A percentile compares a stretch with the other conserved stretches of the same genome.
These are phyloP conservation scores for Pyrenochaeta sp. DNA, from an alignment of 2,329 filamentous ascomycete genomes.

Conservation along the genomic window DNA sequence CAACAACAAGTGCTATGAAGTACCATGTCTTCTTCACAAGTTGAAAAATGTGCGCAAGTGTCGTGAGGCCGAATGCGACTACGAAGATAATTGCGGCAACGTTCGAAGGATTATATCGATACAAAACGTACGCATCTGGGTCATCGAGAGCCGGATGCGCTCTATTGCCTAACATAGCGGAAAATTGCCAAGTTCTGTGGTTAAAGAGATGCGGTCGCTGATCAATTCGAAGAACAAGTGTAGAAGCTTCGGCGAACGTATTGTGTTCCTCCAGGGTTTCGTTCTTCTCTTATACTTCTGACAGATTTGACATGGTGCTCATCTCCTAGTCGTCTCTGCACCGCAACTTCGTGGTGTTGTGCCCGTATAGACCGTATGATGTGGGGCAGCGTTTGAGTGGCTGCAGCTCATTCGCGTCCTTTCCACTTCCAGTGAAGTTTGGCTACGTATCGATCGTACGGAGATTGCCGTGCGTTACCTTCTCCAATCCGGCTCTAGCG, in stretches of 20 bases:
- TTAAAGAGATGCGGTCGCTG: not conserved
- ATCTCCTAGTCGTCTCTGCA: not conserved
- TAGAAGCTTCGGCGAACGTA: not conserved
- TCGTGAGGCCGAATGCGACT: conserved; percentile 55
- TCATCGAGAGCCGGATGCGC: conserved; percentile 24
- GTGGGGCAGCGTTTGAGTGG: not conserved
- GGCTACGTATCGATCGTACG: not conserved
- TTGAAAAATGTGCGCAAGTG: conserved; percentile 53
- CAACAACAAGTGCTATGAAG: conserved; percentile 60
- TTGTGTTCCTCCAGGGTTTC: not conserved
- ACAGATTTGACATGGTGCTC: not conserved
- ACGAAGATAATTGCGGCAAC: conserved; percentile 58
- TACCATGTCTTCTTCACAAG: conserved; percentile 59
- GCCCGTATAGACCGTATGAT: not conserved
- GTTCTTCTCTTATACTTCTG: not conserved
- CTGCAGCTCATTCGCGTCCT: not conserved
- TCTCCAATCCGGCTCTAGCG: not conserved
- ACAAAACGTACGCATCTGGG: conserved; percentile 20
- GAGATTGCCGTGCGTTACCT: not conserved
- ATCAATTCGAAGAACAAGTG: not conserved
- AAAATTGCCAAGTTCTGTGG: not conserved
- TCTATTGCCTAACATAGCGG: conserved; percentile 6
- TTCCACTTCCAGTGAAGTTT: not conserved
- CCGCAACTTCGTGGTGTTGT: not conserved
- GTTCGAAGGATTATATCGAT: conserved; percentile 54